Evolutionary conservation across 1,284 basidiomycete species (phyloP).

Genomic region (Inonotus hispidus): DNA sequence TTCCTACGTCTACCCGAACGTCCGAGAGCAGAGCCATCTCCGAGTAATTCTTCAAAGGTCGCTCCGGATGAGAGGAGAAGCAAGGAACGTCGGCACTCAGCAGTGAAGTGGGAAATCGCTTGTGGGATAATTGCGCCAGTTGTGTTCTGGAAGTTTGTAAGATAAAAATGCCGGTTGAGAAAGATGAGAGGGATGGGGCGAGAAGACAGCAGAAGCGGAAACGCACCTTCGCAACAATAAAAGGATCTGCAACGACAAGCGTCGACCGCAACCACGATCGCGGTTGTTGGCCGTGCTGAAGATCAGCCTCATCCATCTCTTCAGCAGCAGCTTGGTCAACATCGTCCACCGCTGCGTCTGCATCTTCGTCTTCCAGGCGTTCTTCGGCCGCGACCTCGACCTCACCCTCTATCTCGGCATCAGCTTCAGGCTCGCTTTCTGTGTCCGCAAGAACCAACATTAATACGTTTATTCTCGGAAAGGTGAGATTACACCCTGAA

Average conservation of each 20-base stretch:
- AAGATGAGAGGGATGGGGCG: background rate
- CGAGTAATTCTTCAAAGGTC: constrained; percentile 11
- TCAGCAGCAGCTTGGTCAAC: constrained; percentile 17
- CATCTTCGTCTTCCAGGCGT: background rate
- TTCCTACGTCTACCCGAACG: background rate
- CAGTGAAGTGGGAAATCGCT: constrained; percentile 23
- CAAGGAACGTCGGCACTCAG: constrained; percentile 22
- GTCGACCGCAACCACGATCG: constrained; percentile 22
- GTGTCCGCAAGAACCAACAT: background rate
- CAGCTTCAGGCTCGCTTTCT: background rate
- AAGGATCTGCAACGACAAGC: constrained; percentile 42
- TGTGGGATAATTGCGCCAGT: constrained; percentile 22
- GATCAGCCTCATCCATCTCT: constrained; percentile 10
- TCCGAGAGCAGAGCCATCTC: background rate
- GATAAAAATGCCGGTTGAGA: background rate
- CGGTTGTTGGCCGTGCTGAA: constrained; percentile 15
- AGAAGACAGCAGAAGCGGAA: background rate
- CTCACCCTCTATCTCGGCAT: background rate
- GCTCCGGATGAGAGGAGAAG: constrained; percentile 3
- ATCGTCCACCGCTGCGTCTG: constrained; percentile 9
- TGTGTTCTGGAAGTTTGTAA: constrained; percentile 30
- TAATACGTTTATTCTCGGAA: background rate
- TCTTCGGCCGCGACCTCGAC: background rate
- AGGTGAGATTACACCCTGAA: too few species aligned
- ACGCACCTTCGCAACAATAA: constrained; percentile 40